These are phyloP conservation scores for Aleurites moluccanus DNA, from an alignment of 441 rosid genomes.

Conservation along the genomic window DNA sequence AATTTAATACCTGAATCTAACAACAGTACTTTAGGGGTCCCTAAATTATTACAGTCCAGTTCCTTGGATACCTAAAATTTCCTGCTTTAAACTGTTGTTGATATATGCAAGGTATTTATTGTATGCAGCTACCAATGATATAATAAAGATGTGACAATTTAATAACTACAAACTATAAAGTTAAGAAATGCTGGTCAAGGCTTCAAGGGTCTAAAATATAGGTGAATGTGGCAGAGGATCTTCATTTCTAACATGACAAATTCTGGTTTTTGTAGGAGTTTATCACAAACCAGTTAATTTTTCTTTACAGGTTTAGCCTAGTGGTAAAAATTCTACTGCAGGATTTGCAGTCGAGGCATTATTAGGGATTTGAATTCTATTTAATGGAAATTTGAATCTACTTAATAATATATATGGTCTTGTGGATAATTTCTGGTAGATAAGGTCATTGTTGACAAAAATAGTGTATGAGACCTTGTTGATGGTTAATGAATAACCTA, in stretches of 20 bases:
- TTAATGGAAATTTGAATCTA: too few relatives aligned
- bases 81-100: background rate
- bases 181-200: background rate
- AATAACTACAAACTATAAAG: background rate
- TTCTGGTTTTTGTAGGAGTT: background rate
- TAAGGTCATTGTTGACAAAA: conserved; percentile 20
- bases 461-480: background rate
- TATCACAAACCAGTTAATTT: background rate
- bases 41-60: background rate
- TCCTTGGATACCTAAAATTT: background rate
- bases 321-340: too few relatives aligned
- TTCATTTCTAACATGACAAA: conserved; percentile 16
- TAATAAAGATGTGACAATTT: background rate
- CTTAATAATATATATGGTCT: too few relatives aligned
- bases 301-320: background rate
- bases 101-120: conserved; percentile 9
- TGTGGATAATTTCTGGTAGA: conserved; percentile 9
- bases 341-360: too few relatives aligned
- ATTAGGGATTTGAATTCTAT: too few relatives aligned
- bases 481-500: conserved; percentile 17
- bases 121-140: background rate
- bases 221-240: conserved; percentile 28
- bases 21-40: background rate
- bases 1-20: background rate
- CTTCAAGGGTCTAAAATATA: conserved; percentile 17